A percentile compares a stretch with the other conserved stretches of the same genome.
phyloP scores from a whole-genome alignment of 352 stramenopile species.

The Phytophthora megakarya region DNA sequence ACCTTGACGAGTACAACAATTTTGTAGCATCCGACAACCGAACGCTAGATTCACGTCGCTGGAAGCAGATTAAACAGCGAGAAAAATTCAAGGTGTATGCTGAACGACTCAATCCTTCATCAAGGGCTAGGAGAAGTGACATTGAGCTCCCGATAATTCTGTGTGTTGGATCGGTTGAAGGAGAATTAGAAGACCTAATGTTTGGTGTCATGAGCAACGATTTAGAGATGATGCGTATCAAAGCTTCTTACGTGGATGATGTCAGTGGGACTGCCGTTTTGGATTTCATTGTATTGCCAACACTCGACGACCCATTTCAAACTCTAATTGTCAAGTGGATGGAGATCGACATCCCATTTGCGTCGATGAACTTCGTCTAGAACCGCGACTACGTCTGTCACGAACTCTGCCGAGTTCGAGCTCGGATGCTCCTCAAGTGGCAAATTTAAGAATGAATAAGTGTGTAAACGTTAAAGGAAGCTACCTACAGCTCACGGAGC shows the following conservation, averaged over 20 bases:
- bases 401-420: too few relatives aligned
- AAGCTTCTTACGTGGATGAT: constrained; percentile 32
- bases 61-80: constrained; percentile 40
- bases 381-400: constrained; percentile 42
- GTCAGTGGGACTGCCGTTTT: constrained; percentile 25
- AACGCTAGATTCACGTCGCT: constrained; percentile 27
- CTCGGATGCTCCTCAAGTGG: too few relatives aligned
- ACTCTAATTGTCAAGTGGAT: constrained; percentile 34
- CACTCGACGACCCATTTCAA: constrained; percentile 26
- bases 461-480: too few relatives aligned
- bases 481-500: too few relatives aligned
- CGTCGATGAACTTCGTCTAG: constrained; percentile 19
- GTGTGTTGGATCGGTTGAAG: constrained; percentile 19
- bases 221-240: constrained; percentile 27
- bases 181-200: constrained; percentile 32
- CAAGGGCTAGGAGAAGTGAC: too few relatives aligned
- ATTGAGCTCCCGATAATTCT: constrained; percentile 27
- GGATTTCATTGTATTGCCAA: constrained; percentile 28
- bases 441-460: too few relatives aligned
- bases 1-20: constrained; percentile 23
- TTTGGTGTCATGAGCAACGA: constrained; percentile 32
- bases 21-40: constrained; percentile 22
- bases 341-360: constrained; percentile 25
- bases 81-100: constrained; percentile 44
- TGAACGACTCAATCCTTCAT: constrained; percentile 14